A percentile compares a stretch with the other conserved stretches of the same genome.
Evolutionary conservation across 495 filamentous ascomycete genomes (phyloP).

Genomic region (Hypoxylon subgilvum): DNA sequence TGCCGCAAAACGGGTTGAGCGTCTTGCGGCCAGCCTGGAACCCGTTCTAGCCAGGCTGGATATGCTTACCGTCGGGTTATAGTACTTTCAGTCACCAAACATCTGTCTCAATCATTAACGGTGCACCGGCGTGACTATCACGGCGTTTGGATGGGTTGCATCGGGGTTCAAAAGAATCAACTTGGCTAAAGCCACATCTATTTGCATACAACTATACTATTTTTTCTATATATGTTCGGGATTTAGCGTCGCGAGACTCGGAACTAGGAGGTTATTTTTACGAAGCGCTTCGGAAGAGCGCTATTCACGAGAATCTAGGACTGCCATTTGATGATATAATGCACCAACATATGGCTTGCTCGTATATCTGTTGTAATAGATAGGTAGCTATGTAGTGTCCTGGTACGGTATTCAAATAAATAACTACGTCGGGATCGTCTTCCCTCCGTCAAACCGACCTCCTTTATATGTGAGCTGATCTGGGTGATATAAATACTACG

Average conservation of each 20-base stretch:
- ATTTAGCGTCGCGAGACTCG: conserved; percentile 21
- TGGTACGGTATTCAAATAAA: conserved; percentile 4
- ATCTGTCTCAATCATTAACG: not conserved
- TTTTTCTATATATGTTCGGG: conserved; percentile 9
- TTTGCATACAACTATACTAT: conserved; percentile 9
- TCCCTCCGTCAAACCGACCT: not conserved
- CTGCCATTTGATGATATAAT: not conserved
- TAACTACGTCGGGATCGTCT: not conserved
- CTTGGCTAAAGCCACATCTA: conserved; percentile 1
- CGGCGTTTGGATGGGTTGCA: conserved; percentile 20
- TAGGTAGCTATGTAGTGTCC: conserved; percentile 16
- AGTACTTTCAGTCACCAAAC: conserved; percentile 8
- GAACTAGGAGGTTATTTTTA: conserved; percentile 16
- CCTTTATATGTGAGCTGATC: not conserved
- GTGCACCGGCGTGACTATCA: not conserved
- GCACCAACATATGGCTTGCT: not conserved
- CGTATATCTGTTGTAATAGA: conserved; percentile 26
- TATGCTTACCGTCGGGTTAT: conserved; percentile 45
- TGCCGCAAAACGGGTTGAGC: conserved; percentile 49
- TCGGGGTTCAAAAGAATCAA: conserved; percentile 19
- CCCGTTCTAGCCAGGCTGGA: conserved; percentile 48
- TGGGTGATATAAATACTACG: no score
- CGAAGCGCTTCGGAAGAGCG: conserved; percentile 29
- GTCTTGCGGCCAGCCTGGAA: conserved; percentile 50
- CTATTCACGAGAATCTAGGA: conserved; percentile 23